Base-by-base conservation (phyloP, 768 basidiomycete species). In the Russula sp. region DNA sequence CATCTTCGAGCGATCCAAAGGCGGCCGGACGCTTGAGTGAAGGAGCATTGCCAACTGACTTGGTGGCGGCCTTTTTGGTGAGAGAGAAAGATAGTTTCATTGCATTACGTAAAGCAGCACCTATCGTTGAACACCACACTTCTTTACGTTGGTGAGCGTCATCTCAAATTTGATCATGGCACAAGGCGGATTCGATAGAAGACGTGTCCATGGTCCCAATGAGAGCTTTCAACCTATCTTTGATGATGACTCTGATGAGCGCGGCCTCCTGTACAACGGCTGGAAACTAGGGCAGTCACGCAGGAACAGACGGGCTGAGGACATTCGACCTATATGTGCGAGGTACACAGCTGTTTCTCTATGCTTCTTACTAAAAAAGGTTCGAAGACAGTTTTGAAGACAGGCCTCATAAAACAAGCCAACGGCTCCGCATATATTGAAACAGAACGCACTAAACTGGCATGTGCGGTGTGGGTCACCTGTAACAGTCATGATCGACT, bases 401-500 rank as follows among this genome's bases (percentile, higher is more conserved):
- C 92, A 32, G 94, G 94, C 10, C 78, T 98, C 16, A 93, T 97
- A 59, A 89, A 78, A 66, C 94, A 97, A 76, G 96, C 97, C 1
- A 95, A 94, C 72, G 97, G 97, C 1, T 97, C 94, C 20, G 94
- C 94, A 13, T 99, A 98, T 73, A 90, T 99, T 69, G 97, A 99
- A 76, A 90, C 89, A 1, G 89, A 90, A 62, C 83, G 83, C 61
- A 91, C 92, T 0, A 99, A 99, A 77, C 86, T 99, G 67, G 94
- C 94, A 5, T 97, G 94, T 73, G 94, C 97, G 48, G 92, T 98
- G 95, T 98, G 70, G 44, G 60, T 65, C 2, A 3, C 8, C 13
- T 51, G 13, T 14, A 38, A 14, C 52, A 7, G 22, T 24, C 71
- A 90, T 82, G 32, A 46, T 50, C 53, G 20, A 4, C 20, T 5